Base-by-base conservation (phyloP, 345 rosid genomes). In the Brassica napus region DNA sequence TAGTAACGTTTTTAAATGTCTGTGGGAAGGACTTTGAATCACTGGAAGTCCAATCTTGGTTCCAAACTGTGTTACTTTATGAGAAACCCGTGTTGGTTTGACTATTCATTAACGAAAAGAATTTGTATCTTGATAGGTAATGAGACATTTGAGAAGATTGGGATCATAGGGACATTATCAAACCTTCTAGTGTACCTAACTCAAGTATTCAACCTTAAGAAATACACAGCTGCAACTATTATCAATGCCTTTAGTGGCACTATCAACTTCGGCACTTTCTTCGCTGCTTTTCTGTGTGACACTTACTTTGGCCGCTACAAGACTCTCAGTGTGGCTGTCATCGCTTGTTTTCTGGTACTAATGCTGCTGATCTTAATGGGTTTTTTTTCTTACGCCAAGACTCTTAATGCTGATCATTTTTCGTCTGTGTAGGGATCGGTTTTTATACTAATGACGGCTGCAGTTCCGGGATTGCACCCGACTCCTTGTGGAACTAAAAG, bases 101-200 rank as follows among this genome's bases (percentile, higher is more conserved):
- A 18, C 28, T 16, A 16, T 4, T 31, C 14, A 35, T 1, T 2
- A 23, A 55, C 9, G 61, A 16, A 15, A 54, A 54, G 6, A 1
- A 54, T 0, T 64, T 28, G 16, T n/a, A n/a, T 52, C 21, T 55
- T 65, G 0, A 30, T 83, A 85, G 88, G 86, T 73, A 93, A 93
- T 79, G 92, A 89, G 80, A 87, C 97, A 14, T 91, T 93, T 83
- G 98, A 93, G 94, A 93, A 91, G 89, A 85, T 91, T 28, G 98
- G 97, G 76, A 91, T 90, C n/a, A 85, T 93, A 2, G 94, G 98
- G 18, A 91, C 96, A 1, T 68, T 93, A 30, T 84, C 93, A 12
- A 93, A 93, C 11, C 44, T 37, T 37, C 44, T 37, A 8, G 44
- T 37, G 44, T 37, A 37, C 44, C 44, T 37, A 37, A 81, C 86